A percentile compares a stretch with the other conserved stretches of the same genome.
Conservation (phyloP, 2,329 filamentous ascomycete genomes). For the Aspergillus eucalypticola region DNA sequence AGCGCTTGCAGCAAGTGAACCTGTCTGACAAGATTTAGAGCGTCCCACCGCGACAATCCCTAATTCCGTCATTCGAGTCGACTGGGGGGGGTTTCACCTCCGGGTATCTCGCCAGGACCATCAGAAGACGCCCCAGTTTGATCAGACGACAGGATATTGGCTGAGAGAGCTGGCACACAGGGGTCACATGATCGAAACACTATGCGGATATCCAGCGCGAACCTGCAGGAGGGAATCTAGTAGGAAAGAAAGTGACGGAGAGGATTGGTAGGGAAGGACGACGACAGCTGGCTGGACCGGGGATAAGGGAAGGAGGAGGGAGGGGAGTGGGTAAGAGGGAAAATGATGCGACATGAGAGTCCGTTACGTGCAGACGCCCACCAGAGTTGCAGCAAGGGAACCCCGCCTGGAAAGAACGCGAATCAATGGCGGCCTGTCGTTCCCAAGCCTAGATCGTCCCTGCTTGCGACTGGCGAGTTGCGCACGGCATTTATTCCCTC, state of each 20-base stretch:
- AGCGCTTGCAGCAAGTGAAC: slow-evolving; percentile 28
- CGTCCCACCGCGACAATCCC: slow-evolving; percentile 21
- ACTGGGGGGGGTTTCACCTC: slow-evolving; percentile 28
- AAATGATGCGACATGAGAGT: slow-evolving; percentile 22
- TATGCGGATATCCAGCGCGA: slow-evolving; percentile 37
- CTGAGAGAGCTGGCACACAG: slow-evolving; percentile 22
- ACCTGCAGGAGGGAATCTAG: slow-evolving; percentile 28
- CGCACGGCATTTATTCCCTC: slow-evolving; percentile 1
- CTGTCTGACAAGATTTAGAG: slow-evolving; percentile 35
- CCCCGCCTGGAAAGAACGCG: slow-evolving; percentile 21
- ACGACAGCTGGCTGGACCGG: slow-evolving; percentile 16
- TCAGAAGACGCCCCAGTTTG: slow-evolving; percentile 20
- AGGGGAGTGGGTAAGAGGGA: slow-evolving; percentile 7
- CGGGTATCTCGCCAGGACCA: slow-evolving; percentile 21
- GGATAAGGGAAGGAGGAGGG: slow-evolving; percentile 13
- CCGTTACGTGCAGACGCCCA: slow-evolving; percentile 22
- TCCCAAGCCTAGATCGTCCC: slow-evolving; percentile 15
- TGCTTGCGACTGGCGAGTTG: slow-evolving; percentile 8
- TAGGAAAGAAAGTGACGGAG: slow-evolving; percentile 3
- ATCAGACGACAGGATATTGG: slow-evolving; percentile 29
- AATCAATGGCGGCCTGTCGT: slow-evolving; percentile 19
- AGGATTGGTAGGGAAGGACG: slow-evolving; percentile 26
- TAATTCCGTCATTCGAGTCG: slow-evolving; percentile 19
- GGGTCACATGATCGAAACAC: slow-evolving; percentile 41
- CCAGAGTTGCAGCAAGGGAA: slow-evolving; percentile 13